Evolutionary conservation across 495 filamentous ascomycete species (phyloP).

Genomic region (Podospora sp.): DNA sequence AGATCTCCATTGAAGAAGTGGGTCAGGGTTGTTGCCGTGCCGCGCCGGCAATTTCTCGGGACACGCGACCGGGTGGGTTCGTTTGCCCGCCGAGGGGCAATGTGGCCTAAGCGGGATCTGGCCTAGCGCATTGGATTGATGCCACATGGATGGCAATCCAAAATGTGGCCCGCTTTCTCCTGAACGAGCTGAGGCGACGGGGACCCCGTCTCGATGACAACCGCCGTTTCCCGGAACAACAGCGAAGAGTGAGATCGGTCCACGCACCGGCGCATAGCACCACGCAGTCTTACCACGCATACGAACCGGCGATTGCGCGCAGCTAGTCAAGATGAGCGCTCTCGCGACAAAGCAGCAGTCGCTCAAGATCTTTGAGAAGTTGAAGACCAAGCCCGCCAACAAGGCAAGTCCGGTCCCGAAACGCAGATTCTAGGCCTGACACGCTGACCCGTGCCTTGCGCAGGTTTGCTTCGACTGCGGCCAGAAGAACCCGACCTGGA

Average conservation of each 20-base stretch:
- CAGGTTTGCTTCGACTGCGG: conserved; percentile 98
- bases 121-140: conserved; percentile 32
- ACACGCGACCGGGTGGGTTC: background rate
- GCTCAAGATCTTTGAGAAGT: conserved; percentile 96
- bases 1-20: conserved; percentile 4
- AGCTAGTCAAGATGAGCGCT: conserved; percentile 65
- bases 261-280: background rate
- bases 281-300: background rate
- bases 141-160: conserved; percentile 36
- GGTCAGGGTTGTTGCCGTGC: conserved; percentile 23
- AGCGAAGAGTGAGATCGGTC: background rate
- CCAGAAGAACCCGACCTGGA: conserved; percentile 97
- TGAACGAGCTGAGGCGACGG: conserved; percentile 22
- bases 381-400: conserved; percentile 91
- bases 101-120: conserved; percentile 13
- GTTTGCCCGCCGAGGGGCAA: conserved; percentile 19
- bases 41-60: conserved; percentile 33
- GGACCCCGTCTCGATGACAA: conserved; percentile 10
- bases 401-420: conserved; percentile 63
- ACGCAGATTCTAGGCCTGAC: background rate
- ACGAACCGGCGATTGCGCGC: background rate
- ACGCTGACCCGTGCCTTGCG: conserved; percentile 1
- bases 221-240: background rate
- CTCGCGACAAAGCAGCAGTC: conserved; percentile 90
- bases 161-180: conserved; percentile 36